Percentiles rank a stretch among this genome's conserved stretches.
These are phyloP conservation scores for Rheum nobile DNA, from an alignment of 148 eudicot genomes.

Conservation along the genomic window DNA sequence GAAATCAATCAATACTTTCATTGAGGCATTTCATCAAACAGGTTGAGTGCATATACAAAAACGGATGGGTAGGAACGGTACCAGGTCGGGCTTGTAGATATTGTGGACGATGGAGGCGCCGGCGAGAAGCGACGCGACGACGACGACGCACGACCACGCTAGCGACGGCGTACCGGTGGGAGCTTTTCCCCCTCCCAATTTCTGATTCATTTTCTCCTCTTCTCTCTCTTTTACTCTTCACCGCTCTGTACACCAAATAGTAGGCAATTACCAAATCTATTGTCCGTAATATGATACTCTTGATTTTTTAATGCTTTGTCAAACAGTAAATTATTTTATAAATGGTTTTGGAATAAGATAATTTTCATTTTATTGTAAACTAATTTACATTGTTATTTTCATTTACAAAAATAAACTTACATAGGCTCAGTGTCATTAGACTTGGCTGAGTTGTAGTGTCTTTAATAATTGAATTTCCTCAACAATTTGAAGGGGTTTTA, in stretches of 20 bases:
- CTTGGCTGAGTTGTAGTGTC: no score
- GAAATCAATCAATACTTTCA: neutral
- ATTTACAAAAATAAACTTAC: no score
- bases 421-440: no score
- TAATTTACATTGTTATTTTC: no score
- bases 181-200: slow-evolving; percentile 47
- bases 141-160: slow-evolving; percentile 63
- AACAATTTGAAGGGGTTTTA: no score
- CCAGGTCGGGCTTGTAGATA: slow-evolving; percentile 69
- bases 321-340: no score
- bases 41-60: neutral
- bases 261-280: neutral
- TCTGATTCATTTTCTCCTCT: slow-evolving; percentile 27
- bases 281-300: no score
- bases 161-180: slow-evolving; percentile 78
- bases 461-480: no score
- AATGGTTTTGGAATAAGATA: no score
- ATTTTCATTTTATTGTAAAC: no score
- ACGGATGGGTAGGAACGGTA: neutral
- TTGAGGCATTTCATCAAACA: slow-evolving; percentile 4
- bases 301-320: no score
- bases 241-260: neutral
- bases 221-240: neutral
- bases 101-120: slow-evolving; percentile 92
- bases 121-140: slow-evolving; percentile 52